Evolutionary conservation across 2,329 filamentous ascomycete genomes (phyloP).

Genomic region (Fusarium tanahbumbuense): DNA sequence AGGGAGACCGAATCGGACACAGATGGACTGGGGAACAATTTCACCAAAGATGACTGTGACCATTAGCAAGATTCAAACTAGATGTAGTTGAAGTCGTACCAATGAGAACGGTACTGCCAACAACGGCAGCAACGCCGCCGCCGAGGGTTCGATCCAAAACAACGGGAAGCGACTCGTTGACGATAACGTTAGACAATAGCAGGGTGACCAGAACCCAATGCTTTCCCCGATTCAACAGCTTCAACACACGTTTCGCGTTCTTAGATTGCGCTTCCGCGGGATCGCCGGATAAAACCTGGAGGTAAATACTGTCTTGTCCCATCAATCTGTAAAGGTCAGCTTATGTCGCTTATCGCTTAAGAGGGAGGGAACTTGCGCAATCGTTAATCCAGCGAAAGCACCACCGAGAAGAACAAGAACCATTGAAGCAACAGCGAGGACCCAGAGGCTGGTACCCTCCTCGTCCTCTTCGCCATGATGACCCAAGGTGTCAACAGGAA

Average conservation of each 20-base stretch:
- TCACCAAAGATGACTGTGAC: constrained; percentile 93
- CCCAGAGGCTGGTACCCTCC: constrained; percentile 76
- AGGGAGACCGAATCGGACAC: constrained; percentile 92
- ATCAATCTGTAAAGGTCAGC: constrained; percentile 59
- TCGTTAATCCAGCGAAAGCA: constrained; percentile 93
- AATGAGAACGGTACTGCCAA: constrained; percentile 93
- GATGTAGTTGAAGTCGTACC: constrained; percentile 65
- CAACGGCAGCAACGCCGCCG: constrained; percentile 91
- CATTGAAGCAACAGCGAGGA: constrained; percentile 82
- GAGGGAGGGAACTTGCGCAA: constrained; percentile 69
- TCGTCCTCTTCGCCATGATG: constrained; percentile 60
- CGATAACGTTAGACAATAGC: constrained; percentile 94
- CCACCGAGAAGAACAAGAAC: constrained; percentile 87
- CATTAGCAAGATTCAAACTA: constrained; percentile 35
- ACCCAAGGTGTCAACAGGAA: constrained; percentile 56
- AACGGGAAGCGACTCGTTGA: constrained; percentile 95
- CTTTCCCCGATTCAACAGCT: constrained; percentile 86
- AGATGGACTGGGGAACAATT: constrained; percentile 94
- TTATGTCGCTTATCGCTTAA: constrained; percentile 28
- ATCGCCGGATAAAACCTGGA: constrained; percentile 92
- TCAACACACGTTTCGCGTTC: constrained; percentile 84
- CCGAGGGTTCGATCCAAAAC: constrained; percentile 94
- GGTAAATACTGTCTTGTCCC: constrained; percentile 92
- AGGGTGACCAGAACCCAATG: constrained; percentile 98
- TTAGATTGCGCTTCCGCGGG: constrained; percentile 86